Evolutionary conservation across 305 asterid species (phyloP).

Genomic region (Fraxinus greggii): DNA sequence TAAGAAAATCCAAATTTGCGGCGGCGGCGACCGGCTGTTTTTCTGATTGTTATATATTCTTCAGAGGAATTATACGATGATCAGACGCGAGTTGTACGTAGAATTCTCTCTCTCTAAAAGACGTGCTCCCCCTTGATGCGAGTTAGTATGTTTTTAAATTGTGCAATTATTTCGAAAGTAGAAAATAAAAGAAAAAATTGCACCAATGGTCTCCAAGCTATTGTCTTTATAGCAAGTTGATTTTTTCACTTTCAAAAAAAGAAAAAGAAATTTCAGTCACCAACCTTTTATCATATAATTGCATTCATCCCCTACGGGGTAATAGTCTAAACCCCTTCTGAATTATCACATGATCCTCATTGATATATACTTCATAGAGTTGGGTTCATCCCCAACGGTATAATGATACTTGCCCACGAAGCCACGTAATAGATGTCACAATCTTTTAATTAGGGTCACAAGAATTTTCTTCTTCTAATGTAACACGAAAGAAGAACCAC

Average conservation of each 20-base stretch:
- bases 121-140: neutral
- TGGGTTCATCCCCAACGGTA: neutral
- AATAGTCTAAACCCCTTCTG: too few species aligned
- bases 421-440: neutral
- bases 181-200: neutral
- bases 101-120: neutral
- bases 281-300: neutral
- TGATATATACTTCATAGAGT: neutral
- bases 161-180: neutral
- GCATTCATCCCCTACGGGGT: too few species aligned
- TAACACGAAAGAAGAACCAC: neutral
- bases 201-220: neutral
- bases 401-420: neutral
- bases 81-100: neutral
- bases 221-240: neutral
- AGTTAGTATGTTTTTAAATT: neutral
- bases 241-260: neutral
- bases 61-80: neutral
- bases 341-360: neutral
- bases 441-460: neutral
- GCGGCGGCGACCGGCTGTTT: conserved; percentile 10
- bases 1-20: neutral
- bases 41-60: conserved; percentile 4
- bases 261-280: neutral
- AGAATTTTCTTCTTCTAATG: neutral